These are phyloP conservation scores for Naganishia liquefaciens DNA, from an alignment of 1,284 basidiomycete species.

Conservation along the genomic window DNA sequence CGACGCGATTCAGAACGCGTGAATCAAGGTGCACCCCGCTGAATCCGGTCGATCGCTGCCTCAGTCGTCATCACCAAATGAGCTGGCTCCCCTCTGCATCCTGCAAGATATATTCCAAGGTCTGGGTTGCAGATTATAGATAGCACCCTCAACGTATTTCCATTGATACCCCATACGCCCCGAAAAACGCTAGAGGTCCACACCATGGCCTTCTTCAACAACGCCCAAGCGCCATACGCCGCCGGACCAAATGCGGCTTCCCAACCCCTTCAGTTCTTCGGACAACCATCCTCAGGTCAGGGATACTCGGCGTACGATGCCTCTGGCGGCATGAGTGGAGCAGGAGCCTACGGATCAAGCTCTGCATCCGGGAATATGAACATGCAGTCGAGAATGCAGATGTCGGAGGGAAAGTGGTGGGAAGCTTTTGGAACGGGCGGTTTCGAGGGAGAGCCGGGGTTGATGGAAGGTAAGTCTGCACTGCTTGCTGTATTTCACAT, in stretches of 20 bases:
- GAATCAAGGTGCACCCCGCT: neutral
- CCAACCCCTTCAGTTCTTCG: slow-evolving; percentile 32
- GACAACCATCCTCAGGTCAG: slow-evolving; percentile 24
- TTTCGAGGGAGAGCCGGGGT: slow-evolving; percentile 89
- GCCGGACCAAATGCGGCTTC: slow-evolving; percentile 5
- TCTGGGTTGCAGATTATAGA: neutral
- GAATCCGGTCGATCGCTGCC: neutral
- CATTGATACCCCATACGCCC: too few species aligned
- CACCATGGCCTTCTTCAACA: slow-evolving; percentile 32
- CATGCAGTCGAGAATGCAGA: slow-evolving; percentile 59
- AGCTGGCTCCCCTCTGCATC: neutral
- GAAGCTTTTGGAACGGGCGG: slow-evolving; percentile 93
- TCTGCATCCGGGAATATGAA: slow-evolving; percentile 41
- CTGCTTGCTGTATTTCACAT: slow-evolving; percentile 5
- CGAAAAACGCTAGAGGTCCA: too few species aligned
- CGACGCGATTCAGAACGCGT: slow-evolving; percentile 4
- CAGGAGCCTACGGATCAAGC: slow-evolving; percentile 12
- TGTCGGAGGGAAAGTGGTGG: slow-evolving; percentile 77
- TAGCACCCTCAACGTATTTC: neutral
- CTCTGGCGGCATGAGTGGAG: slow-evolving; percentile 33
- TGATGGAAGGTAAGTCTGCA: slow-evolving; percentile 75
- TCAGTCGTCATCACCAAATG: slow-evolving; percentile 13
- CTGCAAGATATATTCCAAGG: neutral
- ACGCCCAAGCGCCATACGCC: slow-evolving; percentile 15
- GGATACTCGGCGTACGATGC: slow-evolving; percentile 24